Evolutionary conservation across 1,284 basidiomycete species (phyloP).

Genomic region (Ustilago trichophora): DNA sequence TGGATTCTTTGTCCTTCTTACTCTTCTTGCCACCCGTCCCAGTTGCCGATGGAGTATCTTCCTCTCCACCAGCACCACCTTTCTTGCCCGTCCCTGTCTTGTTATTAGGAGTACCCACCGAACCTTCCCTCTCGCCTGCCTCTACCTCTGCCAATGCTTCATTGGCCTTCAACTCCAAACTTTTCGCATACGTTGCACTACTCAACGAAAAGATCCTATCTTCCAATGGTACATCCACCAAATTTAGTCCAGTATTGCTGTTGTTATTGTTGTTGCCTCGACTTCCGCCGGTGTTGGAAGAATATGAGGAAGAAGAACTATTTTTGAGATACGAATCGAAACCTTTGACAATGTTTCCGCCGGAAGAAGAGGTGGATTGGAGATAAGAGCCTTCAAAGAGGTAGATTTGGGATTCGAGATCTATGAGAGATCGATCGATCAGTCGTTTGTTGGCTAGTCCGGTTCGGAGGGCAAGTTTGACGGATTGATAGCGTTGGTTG

Average conservation of each 20-base stretch:
- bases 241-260: background rate
- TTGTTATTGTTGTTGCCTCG: background rate
- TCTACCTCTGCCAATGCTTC: conserved; percentile 29
- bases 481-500: conserved; percentile 51
- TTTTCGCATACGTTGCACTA: conserved; percentile 58
- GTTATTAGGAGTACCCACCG: background rate
- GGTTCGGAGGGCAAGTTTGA: conserved; percentile 48
- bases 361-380: conserved; percentile 55
- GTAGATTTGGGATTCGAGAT: conserved; percentile 65
- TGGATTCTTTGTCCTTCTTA: conserved; percentile 23
- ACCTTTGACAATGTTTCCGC: conserved; percentile 66
- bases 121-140: conserved; percentile 16
- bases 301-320: too few species aligned
- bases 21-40: conserved; percentile 5
- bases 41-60: background rate
- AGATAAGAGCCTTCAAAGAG: conserved; percentile 65
- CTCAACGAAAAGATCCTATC: conserved; percentile 60
- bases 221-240: conserved; percentile 45
- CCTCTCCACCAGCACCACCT: background rate
- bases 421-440: conserved; percentile 58
- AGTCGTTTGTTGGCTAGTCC: conserved; percentile 55
- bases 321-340: conserved; percentile 64
- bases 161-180: conserved; percentile 57
- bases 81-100: too few species aligned
- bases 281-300: conserved; percentile 1